phyloP scores from a whole-genome alignment of 768 basidiomycete genomes.

The Agrocybe chaxingu region DNA sequence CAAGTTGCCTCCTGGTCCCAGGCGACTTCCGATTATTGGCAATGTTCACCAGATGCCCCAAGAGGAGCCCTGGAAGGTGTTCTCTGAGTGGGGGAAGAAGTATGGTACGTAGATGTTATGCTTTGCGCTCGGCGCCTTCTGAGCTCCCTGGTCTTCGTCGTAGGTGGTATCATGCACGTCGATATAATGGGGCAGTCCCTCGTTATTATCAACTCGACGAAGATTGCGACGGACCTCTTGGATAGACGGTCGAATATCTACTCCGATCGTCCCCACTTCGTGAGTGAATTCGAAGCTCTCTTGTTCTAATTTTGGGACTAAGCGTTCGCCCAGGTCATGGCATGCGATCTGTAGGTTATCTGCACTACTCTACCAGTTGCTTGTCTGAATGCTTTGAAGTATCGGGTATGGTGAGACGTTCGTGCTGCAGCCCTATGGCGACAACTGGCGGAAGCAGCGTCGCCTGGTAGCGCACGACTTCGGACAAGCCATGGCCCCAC shows the following conservation, averaged over 20 bases:
- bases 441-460: slow-evolving; percentile 35
- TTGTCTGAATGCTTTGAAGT: neutral
- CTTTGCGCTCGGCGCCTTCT: too few relatives aligned
- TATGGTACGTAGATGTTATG: slow-evolving; percentile 6
- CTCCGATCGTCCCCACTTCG: slow-evolving; percentile 26
- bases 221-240: slow-evolving; percentile 13
- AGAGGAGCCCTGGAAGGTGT: slow-evolving; percentile 31
- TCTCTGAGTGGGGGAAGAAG: slow-evolving; percentile 31
- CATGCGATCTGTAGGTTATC: slow-evolving; percentile 12
- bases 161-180: slow-evolving; percentile 17
- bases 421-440: slow-evolving; percentile 37
- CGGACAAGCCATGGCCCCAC: slow-evolving; percentile 10
- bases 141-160: too few relatives aligned
- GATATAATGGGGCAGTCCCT: slow-evolving; percentile 4
- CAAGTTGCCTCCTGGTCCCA: slow-evolving; percentile 43
- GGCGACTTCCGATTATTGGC: slow-evolving; percentile 37
- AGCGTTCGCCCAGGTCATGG: slow-evolving; percentile 8
- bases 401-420: slow-evolving; percentile 39
- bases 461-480: slow-evolving; percentile 21
- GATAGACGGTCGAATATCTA: slow-evolving; percentile 15
- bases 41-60: slow-evolving; percentile 39
- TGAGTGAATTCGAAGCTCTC: neutral
- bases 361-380: neutral
- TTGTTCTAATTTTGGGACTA: neutral
- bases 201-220: slow-evolving; percentile 14